Evolutionary conservation across 2,329 filamentous ascomycete species (phyloP), one percentile per base, ranked within the genome.

Genomic region (Elsinoe ampelina): DNA sequence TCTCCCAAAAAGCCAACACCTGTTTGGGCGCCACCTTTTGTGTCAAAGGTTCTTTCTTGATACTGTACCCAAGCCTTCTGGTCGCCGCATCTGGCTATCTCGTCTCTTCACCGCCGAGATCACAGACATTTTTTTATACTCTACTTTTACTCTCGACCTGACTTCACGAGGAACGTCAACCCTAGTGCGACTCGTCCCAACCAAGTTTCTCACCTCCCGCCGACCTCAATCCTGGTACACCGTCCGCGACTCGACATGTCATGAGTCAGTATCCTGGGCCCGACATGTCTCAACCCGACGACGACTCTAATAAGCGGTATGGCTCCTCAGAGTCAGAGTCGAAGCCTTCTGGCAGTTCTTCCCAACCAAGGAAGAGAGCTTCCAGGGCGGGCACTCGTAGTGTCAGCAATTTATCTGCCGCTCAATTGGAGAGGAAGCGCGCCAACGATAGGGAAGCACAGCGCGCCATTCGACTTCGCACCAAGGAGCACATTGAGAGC

Each of bases 361-460:
- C 51, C 5, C 30, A 38, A 17, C 34, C 57, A 20, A 77, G 76
- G 67, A 75, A 76, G 63, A 69, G 76, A 38, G 72, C 74, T 15
- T 79, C 79, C 45, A 73, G 79, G 65, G 77, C 78, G 35, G 79
- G 79, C 10, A 79, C 78, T 43, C 75, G 80, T 58, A 81, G 78
- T 65, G 80, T 82, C 41, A 77, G 76, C 36, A 78, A 77, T 8
- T 70, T 82, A 56, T 80, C 79, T 13, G 74, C 77, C 32, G 79
- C 80, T 58, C 80, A 82, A 63, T 70, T 82, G 50, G 80, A 82
- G 63, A 71, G 80, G 52, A 82, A 82, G 66, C 73, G 80, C 58
- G 80, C 80, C 60, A 82, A 82, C 66, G 80, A 82, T 65, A 73
- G 80, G 60, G 80, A 82, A 67, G 79, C 80, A 55, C 80, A 82